Evolutionary conservation across 352 stramenopile genomes (phyloP).

Genomic region (Phytophthora fragariae): DNA sequence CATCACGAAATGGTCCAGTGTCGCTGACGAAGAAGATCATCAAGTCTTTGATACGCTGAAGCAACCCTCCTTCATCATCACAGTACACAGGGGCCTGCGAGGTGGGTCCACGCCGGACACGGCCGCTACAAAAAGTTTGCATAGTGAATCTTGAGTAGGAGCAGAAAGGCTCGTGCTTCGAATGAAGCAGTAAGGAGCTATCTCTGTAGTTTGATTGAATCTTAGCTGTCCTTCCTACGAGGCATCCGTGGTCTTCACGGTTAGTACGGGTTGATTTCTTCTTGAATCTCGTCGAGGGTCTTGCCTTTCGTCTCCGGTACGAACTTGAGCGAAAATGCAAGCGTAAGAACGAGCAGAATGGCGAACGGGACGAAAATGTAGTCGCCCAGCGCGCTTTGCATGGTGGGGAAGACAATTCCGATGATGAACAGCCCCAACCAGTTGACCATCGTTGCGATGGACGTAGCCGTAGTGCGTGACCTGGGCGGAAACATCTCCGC

Average conservation of each 20-base stretch:
- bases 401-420: conserved; percentile 92
- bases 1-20: conserved; percentile 18
- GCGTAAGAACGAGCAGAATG: conserved; percentile 63
- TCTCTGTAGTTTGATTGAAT: background rate
- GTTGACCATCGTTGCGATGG: conserved; percentile 94
- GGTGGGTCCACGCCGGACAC: background rate
- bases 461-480: conserved; percentile 91
- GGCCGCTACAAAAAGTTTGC: background rate
- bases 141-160: background rate
- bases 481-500: conserved; percentile 96
- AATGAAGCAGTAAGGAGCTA: background rate
- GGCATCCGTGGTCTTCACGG: background rate
- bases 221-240: conserved; percentile 2
- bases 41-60: background rate
- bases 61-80: background rate
- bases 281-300: conserved; percentile 71
- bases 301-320: conserved; percentile 93
- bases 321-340: conserved; percentile 80
- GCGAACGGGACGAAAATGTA: conserved; percentile 94
- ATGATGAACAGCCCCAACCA: conserved; percentile 96
- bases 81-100: background rate
- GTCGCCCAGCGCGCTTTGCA: conserved; percentile 81
- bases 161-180: background rate
- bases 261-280: conserved; percentile 49
- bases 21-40: conserved; percentile 16